A percentile compares a stretch with the other conserved stretches of the same genome.
phyloP scores from a whole-genome alignment of 192 early-diverging fungal genomes.

The Coemansia sp. region DNA sequence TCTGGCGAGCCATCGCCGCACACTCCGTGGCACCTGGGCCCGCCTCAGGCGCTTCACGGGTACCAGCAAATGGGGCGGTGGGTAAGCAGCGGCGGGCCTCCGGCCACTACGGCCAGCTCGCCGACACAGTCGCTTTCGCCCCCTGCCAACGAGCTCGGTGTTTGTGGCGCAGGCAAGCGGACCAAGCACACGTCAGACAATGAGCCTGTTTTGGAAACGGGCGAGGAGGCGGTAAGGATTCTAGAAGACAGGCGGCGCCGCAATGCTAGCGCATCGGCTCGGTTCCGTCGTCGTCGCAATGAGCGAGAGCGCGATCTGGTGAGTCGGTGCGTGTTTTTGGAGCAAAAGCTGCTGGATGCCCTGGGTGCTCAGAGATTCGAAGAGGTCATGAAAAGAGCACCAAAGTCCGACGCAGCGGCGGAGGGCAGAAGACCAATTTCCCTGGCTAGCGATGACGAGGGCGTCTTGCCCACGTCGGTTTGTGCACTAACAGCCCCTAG shows the following conservation, averaged over 20 bases:
- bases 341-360: conserved; percentile 36
- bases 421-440: not conserved
- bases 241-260: conserved; percentile 61
- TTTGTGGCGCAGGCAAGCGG: not conserved
- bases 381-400: conserved; percentile 33
- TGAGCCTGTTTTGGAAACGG: not conserved
- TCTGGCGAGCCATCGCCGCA: not conserved
- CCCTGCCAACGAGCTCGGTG: not conserved
- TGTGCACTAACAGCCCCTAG: conserved; percentile 33
- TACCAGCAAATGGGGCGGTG: not conserved
- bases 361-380: conserved; percentile 26
- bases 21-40: not conserved
- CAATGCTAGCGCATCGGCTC: conserved; percentile 63
- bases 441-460: conserved; percentile 18
- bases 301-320: conserved; percentile 61
- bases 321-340: conserved; percentile 55
- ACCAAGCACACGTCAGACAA: not conserved
- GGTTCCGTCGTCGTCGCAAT: conserved; percentile 66
- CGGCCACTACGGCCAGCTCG: not conserved
- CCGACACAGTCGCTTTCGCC: not conserved
- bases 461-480: conserved; percentile 21
- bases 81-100: not conserved
- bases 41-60: not conserved
- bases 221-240: conserved; percentile 45
- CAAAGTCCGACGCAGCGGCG: not conserved